phyloP scores from a whole-genome alignment of 371 early-diverging fungal species.

The Dichotomocladium elegans region DNA sequence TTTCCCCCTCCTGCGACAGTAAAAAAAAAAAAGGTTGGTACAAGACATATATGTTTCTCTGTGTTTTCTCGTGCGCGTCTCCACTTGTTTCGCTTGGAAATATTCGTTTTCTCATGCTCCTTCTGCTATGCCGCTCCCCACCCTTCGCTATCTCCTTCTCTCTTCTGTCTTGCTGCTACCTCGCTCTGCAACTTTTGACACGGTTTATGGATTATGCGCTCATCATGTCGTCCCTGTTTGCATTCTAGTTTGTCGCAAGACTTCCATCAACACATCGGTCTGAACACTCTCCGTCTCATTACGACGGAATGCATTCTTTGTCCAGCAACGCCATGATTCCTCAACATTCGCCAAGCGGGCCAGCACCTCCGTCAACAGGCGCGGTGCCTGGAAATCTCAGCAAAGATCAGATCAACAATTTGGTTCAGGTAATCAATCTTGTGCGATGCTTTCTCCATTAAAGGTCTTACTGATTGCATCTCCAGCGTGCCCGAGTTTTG shows the following conservation, averaged over 20 bases:
- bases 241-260: background rate
- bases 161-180: background rate
- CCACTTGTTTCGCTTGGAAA: background rate
- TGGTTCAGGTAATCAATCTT: constrained; percentile 31
- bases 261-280: background rate
- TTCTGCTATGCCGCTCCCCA: background rate
- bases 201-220: too few relatives aligned
- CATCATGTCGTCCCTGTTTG: background rate
- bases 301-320: background rate
- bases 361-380: background rate
- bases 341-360: constrained; percentile 1
- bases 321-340: constrained; percentile 3
- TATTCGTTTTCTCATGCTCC: background rate
- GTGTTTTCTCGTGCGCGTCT: background rate
- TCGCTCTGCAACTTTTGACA: background rate
- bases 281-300: background rate
- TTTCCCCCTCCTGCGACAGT: constrained; percentile 1
- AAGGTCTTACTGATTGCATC: background rate
- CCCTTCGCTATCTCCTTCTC: too few relatives aligned
- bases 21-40: background rate
- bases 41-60: background rate
- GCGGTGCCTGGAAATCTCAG: constrained; percentile 23
- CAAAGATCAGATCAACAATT: constrained; percentile 30
- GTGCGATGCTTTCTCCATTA: background rate
- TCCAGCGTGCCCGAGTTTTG: constrained; percentile 34